phyloP scores from a whole-genome alignment of 768 basidiomycete species.

The Mycena galopus region DNA sequence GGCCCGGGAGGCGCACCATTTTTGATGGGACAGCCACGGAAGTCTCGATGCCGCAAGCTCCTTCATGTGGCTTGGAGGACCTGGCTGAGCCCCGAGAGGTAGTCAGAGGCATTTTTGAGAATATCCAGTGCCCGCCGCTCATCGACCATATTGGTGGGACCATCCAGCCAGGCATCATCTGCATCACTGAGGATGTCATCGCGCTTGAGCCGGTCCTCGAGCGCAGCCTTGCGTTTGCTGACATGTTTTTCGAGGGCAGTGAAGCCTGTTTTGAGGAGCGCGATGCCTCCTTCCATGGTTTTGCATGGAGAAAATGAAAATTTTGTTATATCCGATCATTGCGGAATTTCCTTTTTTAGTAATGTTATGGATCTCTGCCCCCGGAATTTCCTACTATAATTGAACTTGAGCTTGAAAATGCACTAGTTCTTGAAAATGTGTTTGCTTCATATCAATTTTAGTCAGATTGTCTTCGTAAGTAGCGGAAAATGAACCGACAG shows the following conservation, averaged over 20 bases:
- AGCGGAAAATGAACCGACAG: no score
- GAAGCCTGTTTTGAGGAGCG: not conserved
- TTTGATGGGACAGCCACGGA: no score
- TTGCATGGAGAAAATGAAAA: not conserved
- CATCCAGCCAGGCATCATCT: not conserved
- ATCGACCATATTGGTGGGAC: not conserved
- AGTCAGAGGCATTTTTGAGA: constrained; percentile 39
- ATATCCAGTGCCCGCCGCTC: constrained; percentile 27
- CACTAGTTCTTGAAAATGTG: no score
- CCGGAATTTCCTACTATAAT: no score
- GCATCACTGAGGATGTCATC: not conserved
- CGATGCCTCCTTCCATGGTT: not conserved
- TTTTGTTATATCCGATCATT: constrained; percentile 8
- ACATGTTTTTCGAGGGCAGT: constrained; percentile 6
- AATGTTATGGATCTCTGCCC: no score
- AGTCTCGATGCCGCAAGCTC: constrained; percentile 12
- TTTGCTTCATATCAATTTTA: no score
- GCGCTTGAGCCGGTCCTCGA: not conserved
- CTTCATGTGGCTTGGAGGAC: constrained; percentile 23
- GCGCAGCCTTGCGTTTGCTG: not conserved
- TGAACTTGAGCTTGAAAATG: no score
- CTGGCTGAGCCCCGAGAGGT: no score
- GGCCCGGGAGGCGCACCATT: no score
- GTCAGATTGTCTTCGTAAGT: no score
- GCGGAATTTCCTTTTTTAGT: not conserved